Percentiles rank a stretch among this genome's conserved stretches.
phyloP scores from a whole-genome alignment of 768 basidiomycete species.

The Saitozyma sp. region DNA sequence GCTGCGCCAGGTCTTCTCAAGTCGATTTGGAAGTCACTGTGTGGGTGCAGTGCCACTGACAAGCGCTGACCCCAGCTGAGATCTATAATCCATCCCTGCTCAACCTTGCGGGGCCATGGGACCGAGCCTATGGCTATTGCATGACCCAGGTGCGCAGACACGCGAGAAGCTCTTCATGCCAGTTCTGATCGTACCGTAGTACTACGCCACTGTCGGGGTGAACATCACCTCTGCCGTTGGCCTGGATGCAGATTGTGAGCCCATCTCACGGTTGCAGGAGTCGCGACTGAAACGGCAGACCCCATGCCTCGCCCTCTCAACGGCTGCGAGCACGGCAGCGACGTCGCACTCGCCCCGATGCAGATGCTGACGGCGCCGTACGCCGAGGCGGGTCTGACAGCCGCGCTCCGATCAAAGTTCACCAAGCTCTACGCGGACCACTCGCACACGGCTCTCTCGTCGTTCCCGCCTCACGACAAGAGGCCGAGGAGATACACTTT shows the following conservation, averaged over 20 bases:
- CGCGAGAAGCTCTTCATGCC: background rate
- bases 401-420: constrained; percentile 6
- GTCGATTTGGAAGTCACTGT: constrained; percentile 12
- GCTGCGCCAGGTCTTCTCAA: constrained; percentile 16
- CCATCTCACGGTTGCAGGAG: too few species aligned
- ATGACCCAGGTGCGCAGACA: constrained; percentile 15
- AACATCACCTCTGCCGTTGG: constrained; percentile 13
- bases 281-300: background rate
- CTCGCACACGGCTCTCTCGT: constrained; percentile 8
- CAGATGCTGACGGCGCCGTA: constrained; percentile 22
- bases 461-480: constrained; percentile 17
- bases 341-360: constrained; percentile 20
- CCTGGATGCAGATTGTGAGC: constrained; percentile 6
- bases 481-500: constrained; percentile 16
- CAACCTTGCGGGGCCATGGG: constrained; percentile 27
- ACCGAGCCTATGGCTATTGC: constrained; percentile 23
- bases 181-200: constrained; percentile 1
- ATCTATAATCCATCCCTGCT: constrained; percentile 24
- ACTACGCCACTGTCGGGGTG: constrained; percentile 16
- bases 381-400: constrained; percentile 9
- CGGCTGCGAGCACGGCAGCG: constrained; percentile 21
- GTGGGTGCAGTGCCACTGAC: constrained; percentile 2
- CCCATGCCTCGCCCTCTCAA: constrained; percentile 21
- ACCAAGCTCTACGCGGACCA: constrained; percentile 12
- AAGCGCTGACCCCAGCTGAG: constrained; percentile 4